These are phyloP conservation scores for Paracoccidioides lutzii DNA, from an alignment of 2,329 filamentous ascomycete species.

Conservation along the genomic window DNA sequence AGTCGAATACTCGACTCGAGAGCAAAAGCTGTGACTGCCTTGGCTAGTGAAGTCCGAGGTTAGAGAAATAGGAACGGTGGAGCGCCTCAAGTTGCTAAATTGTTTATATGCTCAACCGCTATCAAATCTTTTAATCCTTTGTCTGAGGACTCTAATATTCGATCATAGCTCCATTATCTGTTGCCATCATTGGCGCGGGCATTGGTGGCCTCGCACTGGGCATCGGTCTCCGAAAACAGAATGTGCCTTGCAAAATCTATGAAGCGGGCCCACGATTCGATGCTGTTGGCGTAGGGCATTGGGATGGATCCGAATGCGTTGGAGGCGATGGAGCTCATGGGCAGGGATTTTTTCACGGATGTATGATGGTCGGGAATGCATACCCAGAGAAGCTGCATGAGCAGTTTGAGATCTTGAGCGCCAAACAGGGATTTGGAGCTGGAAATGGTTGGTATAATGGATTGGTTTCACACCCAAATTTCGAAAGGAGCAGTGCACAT, in stretches of 20 bases:
- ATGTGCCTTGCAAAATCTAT: background rate
- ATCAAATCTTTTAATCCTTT: too few species aligned
- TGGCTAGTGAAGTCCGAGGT: too few species aligned
- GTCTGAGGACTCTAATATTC: too few species aligned
- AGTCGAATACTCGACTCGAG: too few species aligned
- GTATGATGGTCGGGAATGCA: background rate
- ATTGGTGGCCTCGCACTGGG: constrained; percentile 1
- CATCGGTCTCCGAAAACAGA: background rate
- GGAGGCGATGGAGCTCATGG: background rate
- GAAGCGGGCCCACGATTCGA: background rate
- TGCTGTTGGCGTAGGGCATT: background rate
- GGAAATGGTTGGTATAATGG: background rate
- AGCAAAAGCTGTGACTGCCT: too few species aligned
- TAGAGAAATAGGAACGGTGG: too few species aligned
- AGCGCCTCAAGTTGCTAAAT: too few species aligned
- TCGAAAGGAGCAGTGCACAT: background rate
- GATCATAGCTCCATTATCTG: background rate
- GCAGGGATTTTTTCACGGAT: background rate
- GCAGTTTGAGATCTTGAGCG: background rate
- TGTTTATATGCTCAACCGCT: too few species aligned
- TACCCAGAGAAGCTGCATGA: background rate
- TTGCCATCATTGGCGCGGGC: constrained; percentile 1
- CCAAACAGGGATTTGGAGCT: background rate
- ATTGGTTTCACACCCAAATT: background rate
- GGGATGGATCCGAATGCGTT: background rate